Conservation (phyloP, 78 protist species). For the Dictyostelium firmibasis region DNA sequence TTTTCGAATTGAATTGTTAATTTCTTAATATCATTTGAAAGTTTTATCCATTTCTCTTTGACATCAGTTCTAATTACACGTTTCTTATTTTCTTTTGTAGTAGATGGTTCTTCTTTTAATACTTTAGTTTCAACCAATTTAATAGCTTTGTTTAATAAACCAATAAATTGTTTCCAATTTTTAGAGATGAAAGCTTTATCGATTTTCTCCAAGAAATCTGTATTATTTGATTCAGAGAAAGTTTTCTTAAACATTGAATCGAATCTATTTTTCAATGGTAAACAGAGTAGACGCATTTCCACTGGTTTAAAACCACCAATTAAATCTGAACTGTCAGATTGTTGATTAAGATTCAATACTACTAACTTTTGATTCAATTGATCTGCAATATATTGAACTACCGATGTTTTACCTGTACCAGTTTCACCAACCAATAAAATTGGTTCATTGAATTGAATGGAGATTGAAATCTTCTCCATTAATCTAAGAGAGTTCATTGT, state of each 20-base stretch:
- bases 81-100: neutral
- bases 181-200: neutral
- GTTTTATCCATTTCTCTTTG: constrained; percentile 62
- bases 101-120: neutral
- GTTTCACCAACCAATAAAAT: constrained; percentile 96
- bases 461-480: constrained; percentile 91
- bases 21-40: constrained; percentile 21
- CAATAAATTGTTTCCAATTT: constrained; percentile 73
- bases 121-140: constrained; percentile 60
- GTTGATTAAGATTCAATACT: constrained; percentile 97
- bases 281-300: constrained; percentile 82
- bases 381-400: constrained; percentile 96
- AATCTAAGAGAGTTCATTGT: constrained; percentile 85
- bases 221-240: constrained; percentile 73
- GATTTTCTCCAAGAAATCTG: constrained; percentile 58
- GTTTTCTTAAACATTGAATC: constrained; percentile 79
- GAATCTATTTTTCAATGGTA: constrained; percentile 80
- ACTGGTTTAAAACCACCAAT: constrained; percentile 99
- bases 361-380: constrained; percentile 80
- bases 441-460: constrained; percentile 91
- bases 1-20: constrained; percentile 63
- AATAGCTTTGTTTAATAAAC: constrained; percentile 70
- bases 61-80: constrained; percentile 31
- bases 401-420: constrained; percentile 99
- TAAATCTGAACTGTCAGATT: constrained; percentile 96